A percentile compares a stretch with the other conserved stretches of the same genome.
Evolutionary conservation across 164 flowering plant species (phyloP).

Genomic region (Houttuynia cordata): DNA sequence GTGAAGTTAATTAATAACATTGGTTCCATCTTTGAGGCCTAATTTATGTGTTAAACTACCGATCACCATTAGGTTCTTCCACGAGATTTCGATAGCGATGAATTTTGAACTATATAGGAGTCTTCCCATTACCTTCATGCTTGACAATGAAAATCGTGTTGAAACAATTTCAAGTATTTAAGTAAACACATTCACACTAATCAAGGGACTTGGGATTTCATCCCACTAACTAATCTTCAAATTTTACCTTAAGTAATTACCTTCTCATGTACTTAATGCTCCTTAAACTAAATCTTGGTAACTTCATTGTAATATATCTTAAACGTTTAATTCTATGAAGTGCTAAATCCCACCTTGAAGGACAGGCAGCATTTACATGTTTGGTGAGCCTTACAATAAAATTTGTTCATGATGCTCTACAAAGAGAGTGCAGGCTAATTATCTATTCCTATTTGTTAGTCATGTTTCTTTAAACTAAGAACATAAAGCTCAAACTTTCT

Average conservation of each 20-base stretch:
- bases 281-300: no score
- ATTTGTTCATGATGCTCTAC: no score
- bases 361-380: no score
- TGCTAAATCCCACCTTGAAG: no score
- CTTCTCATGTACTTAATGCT: no score
- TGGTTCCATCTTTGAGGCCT: conserved; percentile 20
- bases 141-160: background rate
- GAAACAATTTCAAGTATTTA: background rate
- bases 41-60: conserved; percentile 27
- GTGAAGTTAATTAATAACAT: conserved; percentile 21
- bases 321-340: no score
- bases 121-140: conserved; percentile 16
- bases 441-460: no score
- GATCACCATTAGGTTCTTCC: conserved; percentile 43
- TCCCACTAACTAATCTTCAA: no score
- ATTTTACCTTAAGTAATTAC: no score
- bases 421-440: no score
- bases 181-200: background rate
- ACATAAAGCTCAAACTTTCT: background rate
- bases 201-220: background rate
- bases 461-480: background rate
- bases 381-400: no score
- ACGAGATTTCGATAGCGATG: conserved; percentile 44
- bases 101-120: conserved; percentile 23
- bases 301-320: no score